phyloP scores from a whole-genome alignment of 2,329 filamentous ascomycete species.

The Fusarium siculi region DNA sequence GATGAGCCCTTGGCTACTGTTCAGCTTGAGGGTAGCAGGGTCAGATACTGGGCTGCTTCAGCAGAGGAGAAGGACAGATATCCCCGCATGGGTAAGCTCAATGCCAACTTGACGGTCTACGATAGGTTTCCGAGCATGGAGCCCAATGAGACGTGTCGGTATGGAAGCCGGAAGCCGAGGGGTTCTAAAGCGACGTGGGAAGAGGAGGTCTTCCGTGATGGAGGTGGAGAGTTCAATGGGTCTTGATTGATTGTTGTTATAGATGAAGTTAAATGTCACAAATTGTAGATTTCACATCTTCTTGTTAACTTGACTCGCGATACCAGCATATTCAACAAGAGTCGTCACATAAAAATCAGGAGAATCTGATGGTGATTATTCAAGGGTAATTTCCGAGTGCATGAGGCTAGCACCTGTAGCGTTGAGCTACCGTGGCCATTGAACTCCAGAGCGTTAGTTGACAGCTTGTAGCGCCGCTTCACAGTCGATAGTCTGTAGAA shows the following conservation, averaged over 20 bases:
- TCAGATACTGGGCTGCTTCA: constrained; percentile 6
- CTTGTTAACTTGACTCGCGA: too few species aligned
- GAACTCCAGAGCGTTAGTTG: not conserved
- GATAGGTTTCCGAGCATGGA: not conserved
- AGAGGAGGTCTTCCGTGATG: constrained; percentile 5
- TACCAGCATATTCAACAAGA: too few species aligned
- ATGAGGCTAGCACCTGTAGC: not conserved
- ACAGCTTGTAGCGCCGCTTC: not conserved
- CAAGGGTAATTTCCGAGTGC: not conserved
- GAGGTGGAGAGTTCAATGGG: not conserved
- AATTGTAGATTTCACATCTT: fast-evolving
- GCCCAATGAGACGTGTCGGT: not conserved
- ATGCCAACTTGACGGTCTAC: not conserved
- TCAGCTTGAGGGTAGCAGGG: not conserved
- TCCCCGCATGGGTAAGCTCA: not conserved
- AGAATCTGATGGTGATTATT: not conserved
- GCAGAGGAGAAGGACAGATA: not conserved
- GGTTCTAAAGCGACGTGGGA: not conserved
- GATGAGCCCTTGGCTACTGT: not conserved
- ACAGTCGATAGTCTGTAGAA: not conserved
- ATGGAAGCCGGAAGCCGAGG: not conserved
- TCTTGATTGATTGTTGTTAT: not conserved
- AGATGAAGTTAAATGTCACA: fast-evolving
- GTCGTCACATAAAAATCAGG: not conserved
- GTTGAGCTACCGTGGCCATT: not conserved